Evolutionary conservation across 2,329 filamentous ascomycete genomes (phyloP).

Genomic region (Sclerotinia subarctica): DNA sequence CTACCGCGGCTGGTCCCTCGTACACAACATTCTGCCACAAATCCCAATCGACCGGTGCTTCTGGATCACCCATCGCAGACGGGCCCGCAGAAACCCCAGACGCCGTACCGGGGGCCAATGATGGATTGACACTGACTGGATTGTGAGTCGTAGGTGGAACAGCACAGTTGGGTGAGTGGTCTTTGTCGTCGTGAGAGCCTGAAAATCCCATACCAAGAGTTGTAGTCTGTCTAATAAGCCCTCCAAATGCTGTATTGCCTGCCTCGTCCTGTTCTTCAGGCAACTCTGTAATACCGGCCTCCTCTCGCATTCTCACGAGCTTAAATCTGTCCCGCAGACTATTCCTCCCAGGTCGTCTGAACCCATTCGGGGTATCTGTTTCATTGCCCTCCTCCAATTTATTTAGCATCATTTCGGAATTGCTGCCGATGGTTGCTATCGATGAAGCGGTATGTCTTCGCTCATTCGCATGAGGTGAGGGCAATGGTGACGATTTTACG

Average conservation of each 20-base stretch:
- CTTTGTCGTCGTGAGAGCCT: conserved; percentile 33
- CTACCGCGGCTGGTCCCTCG: conserved; percentile 84
- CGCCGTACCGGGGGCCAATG: conserved; percentile 79
- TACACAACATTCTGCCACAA: conserved; percentile 96
- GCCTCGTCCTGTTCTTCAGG: conserved; percentile 46
- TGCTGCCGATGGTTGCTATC: conserved; percentile 73
- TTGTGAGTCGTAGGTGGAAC: conserved; percentile 44
- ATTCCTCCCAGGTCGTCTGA: conserved; percentile 51
- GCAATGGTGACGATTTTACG: conserved; percentile 52
- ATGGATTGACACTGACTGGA: conserved; percentile 63
- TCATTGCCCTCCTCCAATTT: conserved; percentile 78
- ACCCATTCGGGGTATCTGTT: conserved; percentile 48
- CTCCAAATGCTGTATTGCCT: conserved; percentile 43
- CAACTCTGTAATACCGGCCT: conserved; percentile 56
- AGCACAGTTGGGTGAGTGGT: conserved; percentile 44
- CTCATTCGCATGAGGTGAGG: conserved; percentile 39
- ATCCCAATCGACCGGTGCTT: conserved; percentile 90
- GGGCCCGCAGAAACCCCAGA: conserved; percentile 76
- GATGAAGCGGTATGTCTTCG: conserved; percentile 78
- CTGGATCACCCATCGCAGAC: conserved; percentile 62
- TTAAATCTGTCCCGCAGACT: conserved; percentile 79
- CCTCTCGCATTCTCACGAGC: conserved; percentile 69
- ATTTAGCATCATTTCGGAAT: conserved; percentile 74
- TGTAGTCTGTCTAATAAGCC: conserved; percentile 42
- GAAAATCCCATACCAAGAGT: conserved; percentile 44